A percentile compares a stretch with the other conserved stretches of the same genome.
Evolutionary conservation across 129 eudicot genomes (phyloP).

Genomic region (Heracleum sosnowskyi): DNA sequence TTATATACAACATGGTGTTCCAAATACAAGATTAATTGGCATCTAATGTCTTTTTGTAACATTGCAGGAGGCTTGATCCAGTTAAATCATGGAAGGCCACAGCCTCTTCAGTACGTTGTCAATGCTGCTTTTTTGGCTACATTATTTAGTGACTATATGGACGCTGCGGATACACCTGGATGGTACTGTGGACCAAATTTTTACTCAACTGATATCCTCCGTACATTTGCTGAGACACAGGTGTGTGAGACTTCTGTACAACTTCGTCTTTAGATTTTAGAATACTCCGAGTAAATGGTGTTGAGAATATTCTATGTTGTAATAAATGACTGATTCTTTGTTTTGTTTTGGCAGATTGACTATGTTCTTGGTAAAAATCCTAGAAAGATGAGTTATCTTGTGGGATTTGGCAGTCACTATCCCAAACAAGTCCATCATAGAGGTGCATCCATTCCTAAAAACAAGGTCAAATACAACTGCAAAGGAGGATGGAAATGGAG

Average conservation of each 20-base stretch:
- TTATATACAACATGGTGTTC: neutral
- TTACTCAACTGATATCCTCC: constrained; percentile 31
- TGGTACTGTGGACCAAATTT: constrained; percentile 51
- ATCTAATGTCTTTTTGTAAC: neutral
- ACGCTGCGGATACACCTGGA: constrained; percentile 46
- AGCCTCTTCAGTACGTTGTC: constrained; percentile 48
- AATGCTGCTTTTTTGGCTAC: constrained; percentile 51
- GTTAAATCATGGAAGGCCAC: constrained; percentile 45
- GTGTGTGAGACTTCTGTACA: constrained; percentile 10
- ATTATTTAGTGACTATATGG: constrained; percentile 37
- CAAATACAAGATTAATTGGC: neutral
- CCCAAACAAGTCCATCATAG: constrained; percentile 39
- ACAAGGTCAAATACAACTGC: constrained; percentile 38
- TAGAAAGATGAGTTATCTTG: constrained; percentile 33
- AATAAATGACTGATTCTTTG: neutral
- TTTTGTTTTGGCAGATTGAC: constrained; percentile 18
- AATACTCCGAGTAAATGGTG: neutral
- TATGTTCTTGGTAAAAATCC: constrained; percentile 40
- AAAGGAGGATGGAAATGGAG: constrained; percentile 52
- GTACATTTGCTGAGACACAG: constrained; percentile 43
- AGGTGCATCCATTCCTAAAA: constrained; percentile 33
- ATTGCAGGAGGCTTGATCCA: constrained; percentile 46
- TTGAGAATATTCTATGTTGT: neutral
- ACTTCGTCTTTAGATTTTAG: neutral
- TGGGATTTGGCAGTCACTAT: constrained; percentile 32